phyloP scores from a whole-genome alignment of 371 early-diverging fungal genomes.

The Sporodiniella umbellata region DNA sequence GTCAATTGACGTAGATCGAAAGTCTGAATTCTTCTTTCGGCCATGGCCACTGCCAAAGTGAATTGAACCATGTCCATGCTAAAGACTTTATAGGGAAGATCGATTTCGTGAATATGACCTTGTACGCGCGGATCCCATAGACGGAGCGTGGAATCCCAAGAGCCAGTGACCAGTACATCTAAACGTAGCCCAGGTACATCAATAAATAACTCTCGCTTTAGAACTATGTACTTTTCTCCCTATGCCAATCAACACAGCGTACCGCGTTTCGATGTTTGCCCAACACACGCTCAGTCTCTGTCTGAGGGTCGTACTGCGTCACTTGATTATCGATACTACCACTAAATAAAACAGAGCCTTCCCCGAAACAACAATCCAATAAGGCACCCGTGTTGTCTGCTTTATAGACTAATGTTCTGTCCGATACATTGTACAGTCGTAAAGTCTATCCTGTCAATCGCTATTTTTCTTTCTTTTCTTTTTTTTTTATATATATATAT shows the following conservation, averaged over 20 bases:
- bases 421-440: conserved; percentile 74
- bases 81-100: conserved; percentile 65
- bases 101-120: conserved; percentile 22
- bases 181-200: too few relatives aligned
- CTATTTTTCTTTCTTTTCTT: background rate
- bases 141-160: conserved; percentile 87
- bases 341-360: conserved; percentile 48
- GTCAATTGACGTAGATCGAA: conserved; percentile 86
- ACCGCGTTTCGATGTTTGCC: background rate
- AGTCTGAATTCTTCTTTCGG: conserved; percentile 70
- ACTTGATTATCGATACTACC: conserved; percentile 70
- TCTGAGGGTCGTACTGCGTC: conserved; percentile 42
- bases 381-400: conserved; percentile 69
- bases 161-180: conserved; percentile 74
- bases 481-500: too few relatives aligned
- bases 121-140: conserved; percentile 83
- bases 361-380: conserved; percentile 70
- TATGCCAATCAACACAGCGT: background rate
- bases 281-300: too few relatives aligned
- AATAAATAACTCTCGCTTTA: too few relatives aligned
- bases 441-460: conserved; percentile 49
- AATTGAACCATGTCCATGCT: conserved; percentile 72
- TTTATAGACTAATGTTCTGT: conserved; percentile 49
- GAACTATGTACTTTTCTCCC: background rate
- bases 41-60: conserved; percentile 80